phyloP scores from a whole-genome alignment of 306 rosid genomes.

The Prunus armeniaca region DNA sequence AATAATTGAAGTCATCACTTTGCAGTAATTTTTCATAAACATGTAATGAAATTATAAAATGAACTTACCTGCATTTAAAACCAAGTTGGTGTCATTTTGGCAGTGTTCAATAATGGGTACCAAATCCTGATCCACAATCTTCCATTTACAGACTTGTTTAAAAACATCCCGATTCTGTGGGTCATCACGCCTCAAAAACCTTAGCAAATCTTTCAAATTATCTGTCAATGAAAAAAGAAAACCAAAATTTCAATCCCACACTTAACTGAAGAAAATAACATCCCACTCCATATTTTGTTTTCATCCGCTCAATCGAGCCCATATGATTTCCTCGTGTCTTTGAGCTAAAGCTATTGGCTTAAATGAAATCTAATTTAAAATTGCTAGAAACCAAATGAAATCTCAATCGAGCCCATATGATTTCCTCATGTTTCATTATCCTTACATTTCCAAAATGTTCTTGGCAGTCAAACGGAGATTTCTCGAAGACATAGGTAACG shows the following conservation, averaged over 20 bases:
- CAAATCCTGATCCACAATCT: conserved; percentile 59
- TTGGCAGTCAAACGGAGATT: background rate
- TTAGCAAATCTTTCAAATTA: conserved; percentile 83
- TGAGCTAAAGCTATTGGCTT: background rate
- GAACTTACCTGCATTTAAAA: conserved; percentile 66
- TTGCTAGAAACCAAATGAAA: background rate
- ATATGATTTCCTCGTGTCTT: background rate
- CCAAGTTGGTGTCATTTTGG: conserved; percentile 66
- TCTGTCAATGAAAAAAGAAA: conserved; percentile 31
- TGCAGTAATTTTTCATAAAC: background rate
- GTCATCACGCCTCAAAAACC: conserved; percentile 93
- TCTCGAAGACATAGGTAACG: background rate
- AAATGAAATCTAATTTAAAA: background rate
- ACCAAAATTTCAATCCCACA: background rate
- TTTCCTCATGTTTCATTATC: background rate
- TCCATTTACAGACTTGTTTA: conserved; percentile 93
- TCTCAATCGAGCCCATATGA: background rate
- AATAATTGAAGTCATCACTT: background rate
- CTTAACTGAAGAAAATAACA: background rate
- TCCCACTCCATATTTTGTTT: background rate
- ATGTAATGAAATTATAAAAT: background rate
- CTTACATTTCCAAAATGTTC: background rate
- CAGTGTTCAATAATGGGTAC: conserved; percentile 70
- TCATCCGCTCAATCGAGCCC: background rate
- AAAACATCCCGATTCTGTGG: conserved; percentile 79